Evolutionary conservation across 2,329 filamentous ascomycete species (phyloP).

Genomic region (Colletotrichum limetticola): DNA sequence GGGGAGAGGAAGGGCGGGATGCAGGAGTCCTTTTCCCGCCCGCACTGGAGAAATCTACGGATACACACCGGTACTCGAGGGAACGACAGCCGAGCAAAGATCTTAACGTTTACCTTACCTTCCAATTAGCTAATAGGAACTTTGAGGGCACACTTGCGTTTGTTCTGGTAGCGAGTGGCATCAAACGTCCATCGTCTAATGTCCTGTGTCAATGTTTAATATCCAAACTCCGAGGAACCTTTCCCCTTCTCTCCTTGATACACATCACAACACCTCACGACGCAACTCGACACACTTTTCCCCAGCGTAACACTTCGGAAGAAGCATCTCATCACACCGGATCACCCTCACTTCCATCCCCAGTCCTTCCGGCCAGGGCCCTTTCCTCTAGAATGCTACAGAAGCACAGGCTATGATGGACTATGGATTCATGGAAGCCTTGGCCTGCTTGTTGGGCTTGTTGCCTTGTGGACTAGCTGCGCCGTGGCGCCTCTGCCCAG

Average conservation of each 20-base stretch:
- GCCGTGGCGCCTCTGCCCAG: constrained; percentile 16
- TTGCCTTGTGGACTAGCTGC: constrained; percentile 2
- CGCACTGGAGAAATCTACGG: constrained; percentile 7
- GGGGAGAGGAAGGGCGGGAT: constrained; percentile 7
- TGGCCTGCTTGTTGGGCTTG: constrained; percentile 9
- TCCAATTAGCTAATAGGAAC: not conserved
- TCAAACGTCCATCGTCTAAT: not conserved
- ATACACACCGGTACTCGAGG: constrained; percentile 13
- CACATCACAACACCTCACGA: not conserved
- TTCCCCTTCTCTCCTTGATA: not conserved
- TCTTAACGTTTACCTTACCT: not conserved
- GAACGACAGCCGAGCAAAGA: not conserved
- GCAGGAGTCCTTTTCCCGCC: not conserved
- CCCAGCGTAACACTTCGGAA: not conserved
- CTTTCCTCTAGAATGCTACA: constrained; percentile 13
- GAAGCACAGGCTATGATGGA: constrained; percentile 12
- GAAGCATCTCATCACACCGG: not conserved
- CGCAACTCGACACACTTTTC: not conserved
- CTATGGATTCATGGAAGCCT: not conserved
- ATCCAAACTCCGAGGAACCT: not conserved
- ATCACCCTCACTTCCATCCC: not conserved
- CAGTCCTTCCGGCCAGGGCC: not conserved
- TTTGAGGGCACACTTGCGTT: not conserved
- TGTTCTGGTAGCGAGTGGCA: not conserved
- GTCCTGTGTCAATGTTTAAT: not conserved